Evolutionary conservation across 768 basidiomycete genomes (phyloP), one percentile per base, ranked within the genome.

Genomic region (Termitomyces sp.): DNA sequence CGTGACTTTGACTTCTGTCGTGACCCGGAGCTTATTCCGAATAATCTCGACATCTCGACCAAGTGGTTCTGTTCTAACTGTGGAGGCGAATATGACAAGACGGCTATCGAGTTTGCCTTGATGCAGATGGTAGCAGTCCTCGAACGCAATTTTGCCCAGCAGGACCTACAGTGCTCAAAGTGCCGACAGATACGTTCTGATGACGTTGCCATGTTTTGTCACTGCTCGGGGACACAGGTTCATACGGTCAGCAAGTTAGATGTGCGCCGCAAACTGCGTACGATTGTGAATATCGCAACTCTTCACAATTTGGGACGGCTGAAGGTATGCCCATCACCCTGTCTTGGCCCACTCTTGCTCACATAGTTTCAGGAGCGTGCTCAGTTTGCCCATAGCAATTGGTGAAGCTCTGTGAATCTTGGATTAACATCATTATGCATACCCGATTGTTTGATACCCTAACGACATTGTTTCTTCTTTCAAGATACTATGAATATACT

Each of bases 1-100:
- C 84, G 90, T 3, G 94, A 96, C 70, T 91, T 99, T 67, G 97
- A 99, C 71, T 91, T 99, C 67, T 98, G 96, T 70, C 85, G 96
- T 16, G 96, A 98, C 72, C 81, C 86, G 12, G 90, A 93, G 59
- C 79, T 97, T 43, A 77, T 93, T 46, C 87, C 91, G 10, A 77
- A 76, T 63, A 74, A 79, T 66, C 63, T 74, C 60, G 72, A 81
- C 38, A 74, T 79, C 7, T 75, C 79, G 18, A 77, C 80, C 6
- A 83, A 81, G 57, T 94, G 91, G 93, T 68, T 75, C 14, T 92
- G 94, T 67, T 74, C 77, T 53, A 75, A 75, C 55, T 97, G 95
- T 64, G 84, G 83, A 20, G 86, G 88, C 35, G 92, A 97, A 71
- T 96, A 94, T 71, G 95, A 99, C 69, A 83, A 89, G n/a, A 73